A percentile compares a stretch with the other conserved stretches of the same genome.
Evolutionary conservation across 768 basidiomycete genomes (phyloP).

Genomic region (Mrakia frigida): DNA sequence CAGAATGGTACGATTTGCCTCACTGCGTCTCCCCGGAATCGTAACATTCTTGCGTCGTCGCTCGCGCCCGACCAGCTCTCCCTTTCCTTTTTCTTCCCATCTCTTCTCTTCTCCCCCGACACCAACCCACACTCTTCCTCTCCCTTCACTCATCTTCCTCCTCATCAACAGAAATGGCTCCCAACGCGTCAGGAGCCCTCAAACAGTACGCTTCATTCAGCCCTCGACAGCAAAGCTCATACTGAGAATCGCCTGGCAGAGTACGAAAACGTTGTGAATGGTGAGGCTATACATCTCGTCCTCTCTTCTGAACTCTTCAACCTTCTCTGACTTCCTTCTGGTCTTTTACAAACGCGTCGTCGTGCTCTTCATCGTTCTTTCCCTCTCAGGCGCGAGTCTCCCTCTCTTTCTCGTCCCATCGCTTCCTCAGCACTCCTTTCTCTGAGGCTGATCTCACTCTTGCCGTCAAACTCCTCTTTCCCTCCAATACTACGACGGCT

Average conservation of each 20-base stretch:
- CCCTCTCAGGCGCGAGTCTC: background rate
- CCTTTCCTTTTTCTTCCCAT: background rate
- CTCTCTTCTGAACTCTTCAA: too few relatives aligned
- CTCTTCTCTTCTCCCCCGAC: background rate
- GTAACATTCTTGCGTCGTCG: background rate
- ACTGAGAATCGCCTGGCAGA: constrained; percentile 68
- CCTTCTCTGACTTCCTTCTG: background rate
- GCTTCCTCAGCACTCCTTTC: background rate
- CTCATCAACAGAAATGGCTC: background rate
- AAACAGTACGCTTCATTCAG: constrained; percentile 65
- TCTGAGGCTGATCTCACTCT: background rate
- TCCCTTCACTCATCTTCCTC: background rate
- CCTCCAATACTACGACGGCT: constrained; percentile 64
- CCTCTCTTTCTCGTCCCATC: background rate
- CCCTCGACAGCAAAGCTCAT: constrained; percentile 60
- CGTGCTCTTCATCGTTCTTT: background rate
- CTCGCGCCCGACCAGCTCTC: background rate
- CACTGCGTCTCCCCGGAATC: background rate
- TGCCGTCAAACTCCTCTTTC: background rate
- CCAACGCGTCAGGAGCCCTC: constrained; percentile 32
- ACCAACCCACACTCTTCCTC: background rate
- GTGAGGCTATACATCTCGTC: constrained; percentile 47
- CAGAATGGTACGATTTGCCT: too few relatives aligned
- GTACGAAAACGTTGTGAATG: constrained; percentile 92
- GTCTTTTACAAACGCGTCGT: background rate